Percentiles rank a stretch among this genome's conserved stretches.
phyloP scores from a whole-genome alignment of 1,284 basidiomycete genomes.

The Tilletia horrida region DNA sequence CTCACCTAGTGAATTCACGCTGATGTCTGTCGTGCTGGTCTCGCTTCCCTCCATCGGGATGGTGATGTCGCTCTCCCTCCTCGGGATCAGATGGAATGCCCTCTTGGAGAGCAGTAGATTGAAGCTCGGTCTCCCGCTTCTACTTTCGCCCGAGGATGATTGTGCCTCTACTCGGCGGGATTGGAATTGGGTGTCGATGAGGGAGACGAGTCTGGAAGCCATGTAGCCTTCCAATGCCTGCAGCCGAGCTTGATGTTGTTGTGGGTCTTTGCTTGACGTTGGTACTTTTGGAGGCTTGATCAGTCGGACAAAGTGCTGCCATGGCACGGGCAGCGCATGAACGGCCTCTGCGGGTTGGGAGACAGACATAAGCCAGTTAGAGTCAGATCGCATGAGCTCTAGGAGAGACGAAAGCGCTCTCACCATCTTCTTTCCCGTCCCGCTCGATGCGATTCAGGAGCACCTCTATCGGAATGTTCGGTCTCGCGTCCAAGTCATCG shows the following conservation, averaged over 20 bases:
- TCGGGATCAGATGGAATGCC: constrained; percentile 50
- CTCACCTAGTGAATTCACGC: constrained; percentile 25
- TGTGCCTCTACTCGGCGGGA: constrained; percentile 28
- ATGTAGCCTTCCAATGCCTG: constrained; percentile 34
- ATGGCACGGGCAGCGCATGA: constrained; percentile 45
- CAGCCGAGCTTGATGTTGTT: constrained; percentile 20
- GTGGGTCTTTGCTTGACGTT: not conserved
- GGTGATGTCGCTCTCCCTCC: constrained; percentile 36
- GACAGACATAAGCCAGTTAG: not conserved
- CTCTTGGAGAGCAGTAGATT: constrained; percentile 47
- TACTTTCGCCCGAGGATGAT: not conserved
- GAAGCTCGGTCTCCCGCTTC: constrained; percentile 31
- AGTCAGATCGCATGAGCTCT: not conserved
- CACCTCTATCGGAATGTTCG: constrained; percentile 42
- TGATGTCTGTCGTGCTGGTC: constrained; percentile 19
- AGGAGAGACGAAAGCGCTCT: constrained; percentile 12
- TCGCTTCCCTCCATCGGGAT: constrained; percentile 4
- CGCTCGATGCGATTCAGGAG: constrained; percentile 41
- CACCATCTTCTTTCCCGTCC: constrained; percentile 45
- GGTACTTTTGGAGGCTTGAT: constrained; percentile 27
- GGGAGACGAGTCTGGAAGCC: constrained; percentile 37
- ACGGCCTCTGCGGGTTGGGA: constrained; percentile 29
- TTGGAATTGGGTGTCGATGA: constrained; percentile 48
- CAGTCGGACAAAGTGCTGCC: constrained; percentile 51
- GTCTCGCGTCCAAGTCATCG: not conserved